Base-by-base conservation (phyloP, 1,284 basidiomycete genomes). In the Sporisorium sorghi region DNA sequence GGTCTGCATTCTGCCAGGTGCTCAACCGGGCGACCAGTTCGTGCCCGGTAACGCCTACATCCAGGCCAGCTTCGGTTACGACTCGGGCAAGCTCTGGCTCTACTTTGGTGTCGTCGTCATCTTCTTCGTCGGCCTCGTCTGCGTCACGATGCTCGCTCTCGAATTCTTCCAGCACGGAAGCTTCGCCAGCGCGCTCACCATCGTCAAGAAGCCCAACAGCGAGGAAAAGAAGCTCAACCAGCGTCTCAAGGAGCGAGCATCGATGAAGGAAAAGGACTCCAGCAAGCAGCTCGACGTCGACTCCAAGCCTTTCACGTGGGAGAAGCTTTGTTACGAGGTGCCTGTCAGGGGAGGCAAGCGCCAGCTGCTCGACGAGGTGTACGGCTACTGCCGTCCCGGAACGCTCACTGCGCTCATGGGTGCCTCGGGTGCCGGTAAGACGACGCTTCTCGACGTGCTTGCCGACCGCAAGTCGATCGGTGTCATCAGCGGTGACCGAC, bases 371-470 rank as follows among this genome's bases (percentile, higher is more conserved):
- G 88, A 93, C 78, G 88, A 93, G 24, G 89, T 96, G 9, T 91
- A 90, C 56, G 94, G 94, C 0, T 95, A 89, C 84, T 92, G 93
- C 42, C 89, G 88, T 19, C 92, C 92, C 11, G 88, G 88, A 7
- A 92, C 90, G 76, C 86, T 95, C 58, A 93, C 93, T 87, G 77
- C 89, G 57, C 78, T 83, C 12, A 89, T 89, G 86, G 88, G 93
- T 26, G 91, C 91, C 59, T 92, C 91, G 11, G 94, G 93, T 40
- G 88, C 88, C 12, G 88, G 88, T 52, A 88, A 87, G 77, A 85
- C 80, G 24, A 83, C 84, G 0, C 86, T 94, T 0, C 86, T 95
- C 51, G 93, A 96, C 82, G 92, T 92, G 0, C 87, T 96, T 6
- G 93, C 93, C 0, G 88, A 91, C 65, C 90, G 93, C 12, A 89